A percentile compares a stretch with the other conserved stretches of the same genome.
These are phyloP conservation scores for Vaccinium macrocarpon DNA, from an alignment of 148 eudicot species.

Conservation along the genomic window DNA sequence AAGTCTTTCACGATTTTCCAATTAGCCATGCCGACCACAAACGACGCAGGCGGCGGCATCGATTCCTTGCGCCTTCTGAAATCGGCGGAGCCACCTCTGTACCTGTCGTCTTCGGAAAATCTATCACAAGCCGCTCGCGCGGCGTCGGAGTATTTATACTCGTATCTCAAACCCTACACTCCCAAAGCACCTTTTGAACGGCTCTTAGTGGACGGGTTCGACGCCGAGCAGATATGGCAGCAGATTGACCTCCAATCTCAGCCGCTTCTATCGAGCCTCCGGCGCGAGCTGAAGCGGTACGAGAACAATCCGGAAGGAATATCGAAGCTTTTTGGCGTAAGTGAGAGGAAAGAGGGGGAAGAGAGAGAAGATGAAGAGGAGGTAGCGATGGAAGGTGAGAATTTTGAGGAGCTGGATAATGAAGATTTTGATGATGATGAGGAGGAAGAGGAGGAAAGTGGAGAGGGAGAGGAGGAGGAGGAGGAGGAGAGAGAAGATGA, in stretches of 20 bases:
- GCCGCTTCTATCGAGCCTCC: slow-evolving; percentile 51
- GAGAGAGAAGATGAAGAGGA: slow-evolving; percentile 25
- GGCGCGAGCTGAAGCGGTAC: slow-evolving; percentile 50
- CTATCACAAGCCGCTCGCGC: slow-evolving; percentile 53
- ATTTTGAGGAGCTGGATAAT: slow-evolving; percentile 10
- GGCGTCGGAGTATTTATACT: slow-evolving; percentile 51
- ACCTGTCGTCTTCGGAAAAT: slow-evolving; percentile 49
- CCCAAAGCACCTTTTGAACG: slow-evolving; percentile 63
- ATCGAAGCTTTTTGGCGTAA: slow-evolving; percentile 29
- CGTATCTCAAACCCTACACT: slow-evolving; percentile 55
- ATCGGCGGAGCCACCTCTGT: slow-evolving; percentile 62
- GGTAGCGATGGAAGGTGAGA: slow-evolving; percentile 24
- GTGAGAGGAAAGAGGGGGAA: slow-evolving; percentile 12
- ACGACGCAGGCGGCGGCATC: slow-evolving; percentile 10
- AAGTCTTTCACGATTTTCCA: not conserved
- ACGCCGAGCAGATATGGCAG: slow-evolving; percentile 94
- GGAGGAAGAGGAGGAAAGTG: slow-evolving; percentile 27
- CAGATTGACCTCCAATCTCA: slow-evolving; percentile 76
- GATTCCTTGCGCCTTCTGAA: slow-evolving; percentile 57
- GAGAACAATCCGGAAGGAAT: slow-evolving; percentile 62
- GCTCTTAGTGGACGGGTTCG: slow-evolving; percentile 66
- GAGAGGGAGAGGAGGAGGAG: slow-evolving; percentile 18
- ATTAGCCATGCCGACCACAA: slow-evolving; percentile 16
- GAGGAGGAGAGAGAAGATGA: slow-evolving; percentile 22
- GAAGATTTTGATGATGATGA: slow-evolving; percentile 18